phyloP scores from a whole-genome alignment of 2,329 filamentous ascomycete genomes.

The Hymenoscyphus scutula region DNA sequence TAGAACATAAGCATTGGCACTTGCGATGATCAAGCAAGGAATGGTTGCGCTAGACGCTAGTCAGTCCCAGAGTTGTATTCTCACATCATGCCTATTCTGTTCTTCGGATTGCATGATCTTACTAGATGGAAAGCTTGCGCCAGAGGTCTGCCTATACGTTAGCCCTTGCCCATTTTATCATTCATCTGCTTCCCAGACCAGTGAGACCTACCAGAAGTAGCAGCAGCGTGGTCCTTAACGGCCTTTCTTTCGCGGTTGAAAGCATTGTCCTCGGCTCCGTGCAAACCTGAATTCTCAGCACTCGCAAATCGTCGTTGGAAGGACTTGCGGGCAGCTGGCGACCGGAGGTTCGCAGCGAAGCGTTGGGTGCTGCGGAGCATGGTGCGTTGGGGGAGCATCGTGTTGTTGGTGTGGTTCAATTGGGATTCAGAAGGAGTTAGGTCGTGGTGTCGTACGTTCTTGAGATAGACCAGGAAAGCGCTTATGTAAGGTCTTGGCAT shows the following conservation, averaged over 20 bases:
- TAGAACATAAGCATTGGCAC: constrained; percentile 82
- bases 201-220: constrained; percentile 70
- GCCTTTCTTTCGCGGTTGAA: constrained; percentile 91
- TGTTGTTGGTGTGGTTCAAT: constrained; percentile 31
- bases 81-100: constrained; percentile 8
- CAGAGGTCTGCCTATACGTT: constrained; percentile 68
- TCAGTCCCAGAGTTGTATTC: constrained; percentile 13
- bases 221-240: constrained; percentile 85
- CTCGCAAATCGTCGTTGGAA: constrained; percentile 71
- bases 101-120: constrained; percentile 42
- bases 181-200: not conserved
- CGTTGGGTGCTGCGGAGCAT: constrained; percentile 62
- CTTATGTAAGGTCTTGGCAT: not conserved
- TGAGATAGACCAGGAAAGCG: not conserved
- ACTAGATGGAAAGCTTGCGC: constrained; percentile 96
- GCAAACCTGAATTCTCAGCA: constrained; percentile 54
- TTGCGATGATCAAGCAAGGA: constrained; percentile 68
- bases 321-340: constrained; percentile 51
- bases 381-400: constrained; percentile 65
- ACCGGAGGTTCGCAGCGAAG: constrained; percentile 57
- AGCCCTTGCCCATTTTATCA: constrained; percentile 28
- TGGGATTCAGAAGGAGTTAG: not conserved
- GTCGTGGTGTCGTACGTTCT: constrained; percentile 9
- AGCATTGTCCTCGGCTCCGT: constrained; percentile 72
- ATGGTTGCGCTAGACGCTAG: constrained; percentile 61